Base-by-base conservation (phyloP, 2,329 filamentous ascomycete species). In the Penicillium sp. region DNA sequence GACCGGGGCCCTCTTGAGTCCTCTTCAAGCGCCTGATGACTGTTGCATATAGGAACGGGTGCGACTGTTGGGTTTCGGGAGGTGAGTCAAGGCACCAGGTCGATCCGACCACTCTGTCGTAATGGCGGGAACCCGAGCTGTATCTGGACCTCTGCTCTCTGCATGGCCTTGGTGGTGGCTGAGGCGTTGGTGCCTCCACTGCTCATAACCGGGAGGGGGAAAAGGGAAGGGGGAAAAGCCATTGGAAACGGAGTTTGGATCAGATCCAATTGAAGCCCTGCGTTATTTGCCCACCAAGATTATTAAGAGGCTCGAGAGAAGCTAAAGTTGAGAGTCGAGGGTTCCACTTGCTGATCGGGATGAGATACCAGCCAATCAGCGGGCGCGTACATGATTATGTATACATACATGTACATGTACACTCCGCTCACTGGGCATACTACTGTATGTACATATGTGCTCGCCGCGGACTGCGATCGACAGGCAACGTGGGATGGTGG, bases 341-440 rank as follows among this genome's bases (percentile, higher is more conserved):
- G 39, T 20, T 23, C 36, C 36, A 44, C 37, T 26, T 7, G 10
- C 14, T 9, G 29, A 30, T 35, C 51, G 43, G 54, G 41, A 49
- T 50, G 42, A 38, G 36, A 53, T 50, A 16, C 56, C 55, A 39
- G 38, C 56, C 55, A 57, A 58, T 57, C 46, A 51, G 32, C 27
- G 37, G 34, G 34, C 34, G 38, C 33, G 17, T 10, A 33, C 21
- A 25, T 37, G 35, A 3, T 11, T 23, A 11, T 23, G 11, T 11
- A 23, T 23, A 23, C 21, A 23, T 23, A 7, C 7, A 7, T 23
- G 7, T 23, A 23, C 21, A 23, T 23, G 21, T 23, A 23, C 21
- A n/a, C n/a, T n/a, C n/a, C n/a, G n/a, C 1, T n/a, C n/a, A n/a
- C n/a, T n/a, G n/a, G n/a, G n/a, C n/a, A n/a, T 11, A 23, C 21